Percentiles rank a stretch among this genome's conserved stretches.
Evolutionary conservation across 805 yeast genomes (phyloP).

Genomic region (Cyberlindnera japonica): DNA sequence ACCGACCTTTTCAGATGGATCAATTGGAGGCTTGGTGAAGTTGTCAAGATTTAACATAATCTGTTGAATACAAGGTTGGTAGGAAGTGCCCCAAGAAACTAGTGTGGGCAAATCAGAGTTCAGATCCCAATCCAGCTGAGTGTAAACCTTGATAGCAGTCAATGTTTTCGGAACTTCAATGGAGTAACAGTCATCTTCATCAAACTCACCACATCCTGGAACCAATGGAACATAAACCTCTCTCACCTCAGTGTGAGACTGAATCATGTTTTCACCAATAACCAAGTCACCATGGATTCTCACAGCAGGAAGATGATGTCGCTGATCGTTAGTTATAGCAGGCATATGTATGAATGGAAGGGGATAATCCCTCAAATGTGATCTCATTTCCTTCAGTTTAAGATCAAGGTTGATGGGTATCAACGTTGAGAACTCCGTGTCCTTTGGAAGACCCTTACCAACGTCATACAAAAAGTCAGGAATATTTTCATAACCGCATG

Average conservation of each 20-base stretch:
- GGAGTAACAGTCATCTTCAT: constrained; percentile 44
- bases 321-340: constrained; percentile 33
- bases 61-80: constrained; percentile 81
- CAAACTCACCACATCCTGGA: constrained; percentile 38
- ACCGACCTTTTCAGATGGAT: constrained; percentile 80
- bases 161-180: constrained; percentile 71
- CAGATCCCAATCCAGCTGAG: constrained; percentile 54
- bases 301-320: constrained; percentile 27
- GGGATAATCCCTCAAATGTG: constrained; percentile 82
- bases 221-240: constrained; percentile 60
- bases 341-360: constrained; percentile 79
- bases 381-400: constrained; percentile 55
- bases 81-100: constrained; percentile 81
- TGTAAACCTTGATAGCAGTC: constrained; percentile 67
- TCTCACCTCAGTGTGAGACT: constrained; percentile 50
- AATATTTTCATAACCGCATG: constrained; percentile 46
- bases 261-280: constrained; percentile 60
- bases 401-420: constrained; percentile 62
- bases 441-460: constrained; percentile 82
- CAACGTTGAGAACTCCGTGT: constrained; percentile 61
- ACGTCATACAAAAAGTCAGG: constrained; percentile 61
- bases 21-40: constrained; percentile 86
- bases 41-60: constrained; percentile 73
- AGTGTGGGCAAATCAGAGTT: constrained; percentile 56
- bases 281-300: constrained; percentile 59